Evolutionary conservation across 352 stramenopile species (phyloP), one percentile per base, ranked within the genome.

Genomic region (Phytophthora nicotianae): DNA sequence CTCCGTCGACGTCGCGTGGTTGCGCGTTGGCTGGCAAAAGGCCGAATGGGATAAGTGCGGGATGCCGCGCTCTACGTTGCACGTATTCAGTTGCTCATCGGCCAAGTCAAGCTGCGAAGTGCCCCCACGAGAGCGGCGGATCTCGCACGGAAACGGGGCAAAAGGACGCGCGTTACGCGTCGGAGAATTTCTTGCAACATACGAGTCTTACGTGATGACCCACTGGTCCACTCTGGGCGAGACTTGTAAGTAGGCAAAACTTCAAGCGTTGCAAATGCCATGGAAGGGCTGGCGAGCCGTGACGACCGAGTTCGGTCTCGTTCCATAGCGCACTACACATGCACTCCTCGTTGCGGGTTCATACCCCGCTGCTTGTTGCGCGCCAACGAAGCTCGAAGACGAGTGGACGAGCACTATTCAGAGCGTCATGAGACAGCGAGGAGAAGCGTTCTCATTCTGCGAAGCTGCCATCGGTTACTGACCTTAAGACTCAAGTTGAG

Each of bases 131-230:
- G 26, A 8, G 47, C 62, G 62, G 45, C 57, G 46, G 59, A 58
- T 68, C 60, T 37, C 14, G 42, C 35, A 21, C 16, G 40, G 45
- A 62, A 62, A 33, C 41, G 35, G 7, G 49, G 19, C 56, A 69
- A 73, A 65, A 73, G 41, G 65, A 54, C 65, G 59, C 21, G 29
- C 65, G 59, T 65, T 73, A 62, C 65, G 47, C 14, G 53, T 43
- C 45, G 50, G 59, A 62, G 61, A 70, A 65, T 49, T 72, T 73
- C 50, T 58, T 29, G 32, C 41, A 73, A 65, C 23, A 26, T 14
- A 13, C 29, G 38, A 43, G 60, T 70, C 47, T 19, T 57, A 58
- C 56, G 56, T 57, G 38, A 32, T 55, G 61, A n/a, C 37, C 24
- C 47, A 40, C 37, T 58, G 45, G 51, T 45, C 48, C 24, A n/a